Base-by-base conservation (phyloP, 2,329 filamentous ascomycete species). In the Fonsecaea monophora region DNA sequence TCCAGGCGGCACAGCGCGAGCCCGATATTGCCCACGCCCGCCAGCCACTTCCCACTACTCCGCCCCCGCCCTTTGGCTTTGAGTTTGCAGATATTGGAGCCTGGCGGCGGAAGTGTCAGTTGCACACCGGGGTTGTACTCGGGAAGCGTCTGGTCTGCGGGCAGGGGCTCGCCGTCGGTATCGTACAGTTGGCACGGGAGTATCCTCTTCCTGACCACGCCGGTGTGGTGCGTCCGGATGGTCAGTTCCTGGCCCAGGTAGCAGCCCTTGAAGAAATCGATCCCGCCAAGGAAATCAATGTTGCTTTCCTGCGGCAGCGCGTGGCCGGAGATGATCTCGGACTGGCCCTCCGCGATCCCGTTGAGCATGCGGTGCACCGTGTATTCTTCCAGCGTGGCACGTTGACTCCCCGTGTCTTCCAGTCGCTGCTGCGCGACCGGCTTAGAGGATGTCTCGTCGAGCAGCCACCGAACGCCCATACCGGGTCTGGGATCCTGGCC, bases 191-290 rank as follows among this genome's bases (percentile, higher is more conserved):
- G 80, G 38, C 94, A 89, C 0, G 95, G 95, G 60, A 99, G 78
- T 58, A 98, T 87, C 58, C 95, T 86, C 83, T 97, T 97, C 68
- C 95, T 86, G 48, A 99, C 92, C 15, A 99, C 92, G 25, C 95
- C 95, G 12, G 91, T 94, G 79, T 99, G 95, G 77, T 94, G 90
- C 1, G 95, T 99, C 50, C 95, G 90, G 71, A 98, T 97, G 1
- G 95, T 98, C 70, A 99, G 85, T 78, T 99, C 95, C 80, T 99
- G 95, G 0, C 95, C 95, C 7, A 98, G 88, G 78, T 99, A 99
- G 80, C 95, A 99, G 7, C 95, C 95, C 81, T 99, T 99, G 75
- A 88, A 88, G 81, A 95, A 99, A 79, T 97, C 92, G 71, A 99
- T 90, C 32, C 88, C 95, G 56, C 87, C 86, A 85, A 92, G 92